Base-by-base conservation (phyloP, 2,329 filamentous ascomycete genomes). In the Fusarium sp. region DNA sequence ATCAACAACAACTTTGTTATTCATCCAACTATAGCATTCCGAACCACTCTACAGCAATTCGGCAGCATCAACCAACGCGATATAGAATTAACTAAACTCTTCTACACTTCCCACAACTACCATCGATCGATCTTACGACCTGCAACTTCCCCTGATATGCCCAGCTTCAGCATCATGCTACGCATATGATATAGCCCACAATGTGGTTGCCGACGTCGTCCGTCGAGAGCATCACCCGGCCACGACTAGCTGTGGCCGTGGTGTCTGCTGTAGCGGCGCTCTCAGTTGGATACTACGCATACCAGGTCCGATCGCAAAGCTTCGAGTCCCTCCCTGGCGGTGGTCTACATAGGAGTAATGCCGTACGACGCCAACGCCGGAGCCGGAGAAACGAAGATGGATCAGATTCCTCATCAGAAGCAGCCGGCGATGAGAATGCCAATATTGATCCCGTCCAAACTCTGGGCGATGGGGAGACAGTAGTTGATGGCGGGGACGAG, bases 281-380 rank as follows among this genome's bases (percentile, higher is more conserved):
- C 13, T 88, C 85, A 48, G 78, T 86, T 55, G 83, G 85, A 57
- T 92, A 88, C 74, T 84, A 87, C 57, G 78, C 88, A 70, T 91
- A 89, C 75, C 74, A 75, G 71, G 77, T 71, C 69, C 63, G 68
- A 71, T 67, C 72, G 71, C 65, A 62, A 62, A 43, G 35, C 19
- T 60, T 68, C 70, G 64, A 74, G 33, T 56, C 56, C 48, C 57
- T 70, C 41, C 73, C 70, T 11, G 78, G 77, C n/a, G 68, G 75
- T 32, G 76, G 78, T 15, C 79, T 92, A 30, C 90, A 87, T 69
- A 83, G 90, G 65, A 90, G 89, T 74, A 92, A 92, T 77, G 90
- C 90, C 13, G 75, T 92, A 37, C 88, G 89, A 64, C 85, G 86
- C 58, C 75, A 75, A 32, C 82, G 82, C 23, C 75, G 78, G 25